Evolutionary conservation across 1,284 basidiomycete genomes (phyloP).

Genomic region (Trametes versicolor): DNA sequence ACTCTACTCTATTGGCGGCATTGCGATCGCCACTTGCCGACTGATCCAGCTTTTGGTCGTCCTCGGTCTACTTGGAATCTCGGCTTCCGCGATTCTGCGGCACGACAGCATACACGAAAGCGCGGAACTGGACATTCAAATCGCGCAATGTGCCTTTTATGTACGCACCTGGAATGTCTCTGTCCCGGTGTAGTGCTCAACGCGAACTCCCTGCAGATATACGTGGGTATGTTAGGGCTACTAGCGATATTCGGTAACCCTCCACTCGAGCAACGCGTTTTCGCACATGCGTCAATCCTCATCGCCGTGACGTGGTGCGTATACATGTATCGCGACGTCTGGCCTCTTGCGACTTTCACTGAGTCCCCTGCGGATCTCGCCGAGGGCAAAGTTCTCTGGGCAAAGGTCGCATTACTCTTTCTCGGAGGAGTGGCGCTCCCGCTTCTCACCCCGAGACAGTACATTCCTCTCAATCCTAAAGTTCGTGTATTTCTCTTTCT

Average conservation of each 20-base stretch:
- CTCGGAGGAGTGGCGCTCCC: slow-evolving; percentile 52
- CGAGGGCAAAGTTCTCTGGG: slow-evolving; percentile 43
- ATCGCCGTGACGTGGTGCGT: slow-evolving; percentile 25
- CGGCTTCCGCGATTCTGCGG: background rate
- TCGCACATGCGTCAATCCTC: slow-evolving; percentile 14
- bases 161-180: background rate
- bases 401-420: slow-evolving; percentile 47
- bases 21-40: background rate
- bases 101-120: background rate
- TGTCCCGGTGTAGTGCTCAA: background rate
- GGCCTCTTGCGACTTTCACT: slow-evolving; percentile 63
- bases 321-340: slow-evolving; percentile 70
- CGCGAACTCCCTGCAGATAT: slow-evolving; percentile 6
- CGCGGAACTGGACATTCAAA: background rate
- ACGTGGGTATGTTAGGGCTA: slow-evolving; percentile 12
- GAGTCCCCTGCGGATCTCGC: slow-evolving; percentile 49
- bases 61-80: slow-evolving; percentile 6
- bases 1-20: background rate
- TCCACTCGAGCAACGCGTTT: background rate
- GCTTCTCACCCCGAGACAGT: slow-evolving; percentile 36
- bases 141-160: background rate
- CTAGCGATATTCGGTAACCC: background rate
- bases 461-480: background rate
- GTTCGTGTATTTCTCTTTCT: background rate
- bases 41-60: slow-evolving; percentile 2